phyloP scores from a whole-genome alignment of 2,329 filamentous ascomycete species.

The Calonectria naviculata region DNA sequence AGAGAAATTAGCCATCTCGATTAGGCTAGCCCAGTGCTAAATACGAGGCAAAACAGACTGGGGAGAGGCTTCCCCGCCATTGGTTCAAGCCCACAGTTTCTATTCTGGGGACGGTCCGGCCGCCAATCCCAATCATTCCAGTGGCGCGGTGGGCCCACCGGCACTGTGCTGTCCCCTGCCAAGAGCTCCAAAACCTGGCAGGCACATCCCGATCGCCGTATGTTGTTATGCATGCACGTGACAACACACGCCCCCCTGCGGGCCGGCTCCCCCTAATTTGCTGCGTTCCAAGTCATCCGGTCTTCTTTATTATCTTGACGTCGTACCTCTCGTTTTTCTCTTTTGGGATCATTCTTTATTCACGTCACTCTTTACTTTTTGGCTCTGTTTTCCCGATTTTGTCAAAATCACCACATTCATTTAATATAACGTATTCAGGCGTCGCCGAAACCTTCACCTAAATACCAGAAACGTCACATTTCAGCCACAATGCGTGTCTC shows the following conservation, averaged over 20 bases:
- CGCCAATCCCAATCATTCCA: conserved; percentile 32
- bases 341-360: conserved; percentile 34
- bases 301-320: conserved; percentile 13
- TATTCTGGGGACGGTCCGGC: conserved; percentile 33
- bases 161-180: conserved; percentile 37
- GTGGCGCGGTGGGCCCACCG: conserved; percentile 24
- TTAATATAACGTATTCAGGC: conserved; percentile 13
- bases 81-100: conserved; percentile 21
- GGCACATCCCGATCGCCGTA: conserved; percentile 21
- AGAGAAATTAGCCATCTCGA: conserved; percentile 33
- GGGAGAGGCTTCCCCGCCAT: conserved; percentile 26
- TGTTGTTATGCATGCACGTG: conserved; percentile 30
- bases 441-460: not conserved
- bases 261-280: conserved; percentile 35
- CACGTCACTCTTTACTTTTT: conserved; percentile 36
- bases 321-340: conserved; percentile 27
- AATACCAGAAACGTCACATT: conserved; percentile 16
- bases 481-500: conserved; percentile 54
- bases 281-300: conserved; percentile 31
- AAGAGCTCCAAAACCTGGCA: conserved; percentile 31
- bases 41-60: conserved; percentile 37
- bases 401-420: conserved; percentile 27
- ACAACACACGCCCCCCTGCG: conserved; percentile 20
- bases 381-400: conserved; percentile 29
- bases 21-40: conserved; percentile 21